phyloP scores from a whole-genome alignment of 495 filamentous ascomycete species.

The Thermothielavioides terrestris region DNA sequence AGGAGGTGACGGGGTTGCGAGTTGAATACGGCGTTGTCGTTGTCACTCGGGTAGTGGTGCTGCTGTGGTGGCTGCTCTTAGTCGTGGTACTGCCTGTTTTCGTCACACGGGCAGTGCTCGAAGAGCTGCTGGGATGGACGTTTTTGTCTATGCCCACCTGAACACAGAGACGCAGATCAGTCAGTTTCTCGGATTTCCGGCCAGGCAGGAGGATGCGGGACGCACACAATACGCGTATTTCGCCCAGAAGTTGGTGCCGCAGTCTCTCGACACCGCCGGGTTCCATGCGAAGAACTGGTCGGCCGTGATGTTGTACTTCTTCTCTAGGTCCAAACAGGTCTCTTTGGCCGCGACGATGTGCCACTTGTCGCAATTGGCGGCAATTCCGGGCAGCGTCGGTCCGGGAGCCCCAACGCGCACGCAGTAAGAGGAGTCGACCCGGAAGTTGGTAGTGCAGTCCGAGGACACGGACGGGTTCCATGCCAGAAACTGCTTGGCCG shows the following conservation, averaged over 20 bases:
- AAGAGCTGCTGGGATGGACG: neutral
- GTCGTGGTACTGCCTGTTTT: neutral
- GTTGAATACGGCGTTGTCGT: conserved; percentile 4
- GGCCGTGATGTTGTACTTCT: conserved; percentile 5
- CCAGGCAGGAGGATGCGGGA: neutral
- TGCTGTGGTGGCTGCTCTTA: neutral
- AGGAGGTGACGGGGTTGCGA: conserved; percentile 3
- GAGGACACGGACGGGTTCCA: conserved; percentile 8
- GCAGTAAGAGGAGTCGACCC: neutral
- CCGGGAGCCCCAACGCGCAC: neutral
- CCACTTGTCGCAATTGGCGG: conserved; percentile 14
- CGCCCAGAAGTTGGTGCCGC: conserved; percentile 7
- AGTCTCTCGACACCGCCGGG: conserved; percentile 14
- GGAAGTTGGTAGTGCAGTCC: conserved; percentile 4
- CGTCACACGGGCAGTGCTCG: neutral
- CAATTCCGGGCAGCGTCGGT: conserved; percentile 11
- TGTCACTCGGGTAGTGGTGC: neutral
- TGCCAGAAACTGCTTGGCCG: conserved; percentile 3
- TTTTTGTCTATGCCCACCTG: neutral
- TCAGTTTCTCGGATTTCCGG: neutral
- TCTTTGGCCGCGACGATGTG: conserved; percentile 3
- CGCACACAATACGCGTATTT: conserved; percentile 20
- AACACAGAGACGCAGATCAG: too few species aligned
- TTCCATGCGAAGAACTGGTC: conserved; percentile 16
- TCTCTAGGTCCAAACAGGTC: conserved; percentile 3